Conservation (phyloP, 768 basidiomycete genomes). For the Tulasnella sp. region DNA sequence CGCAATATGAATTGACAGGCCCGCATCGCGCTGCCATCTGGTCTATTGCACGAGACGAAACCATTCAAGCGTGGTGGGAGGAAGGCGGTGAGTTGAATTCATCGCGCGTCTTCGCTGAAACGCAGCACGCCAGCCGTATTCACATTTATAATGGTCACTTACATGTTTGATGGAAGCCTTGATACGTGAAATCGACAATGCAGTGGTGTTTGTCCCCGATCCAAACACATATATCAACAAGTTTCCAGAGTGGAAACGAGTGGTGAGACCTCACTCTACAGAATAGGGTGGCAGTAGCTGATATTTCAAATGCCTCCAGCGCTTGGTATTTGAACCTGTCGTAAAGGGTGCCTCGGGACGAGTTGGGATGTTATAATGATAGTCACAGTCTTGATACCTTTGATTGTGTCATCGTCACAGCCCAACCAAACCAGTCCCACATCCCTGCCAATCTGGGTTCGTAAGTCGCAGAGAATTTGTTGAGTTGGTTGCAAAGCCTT, state of each 20-base stretch:
- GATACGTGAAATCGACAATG: neutral
- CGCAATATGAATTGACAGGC: neutral
- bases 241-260: neutral
- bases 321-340: constrained; percentile 17
- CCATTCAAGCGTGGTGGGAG: neutral
- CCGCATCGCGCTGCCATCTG: neutral
- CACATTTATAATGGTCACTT: neutral
- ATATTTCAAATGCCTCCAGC: neutral
- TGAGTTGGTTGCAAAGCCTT: no score
- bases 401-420: no score
- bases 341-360: no score
- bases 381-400: no score
- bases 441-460: no score
- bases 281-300: neutral
- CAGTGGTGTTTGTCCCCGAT: neutral
- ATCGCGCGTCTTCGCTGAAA: no score
- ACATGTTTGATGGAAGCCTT: neutral
- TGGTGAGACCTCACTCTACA: neutral
- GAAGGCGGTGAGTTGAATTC: neutral
- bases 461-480: no score
- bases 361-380: no score
- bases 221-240: neutral
- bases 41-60: neutral
- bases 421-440: no score
- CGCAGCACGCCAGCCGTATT: no score